A percentile compares a stretch with the other conserved stretches of the same genome.
Conservation (phyloP, 2,329 filamentous ascomycete genomes). For the Coniella vitis region DNA sequence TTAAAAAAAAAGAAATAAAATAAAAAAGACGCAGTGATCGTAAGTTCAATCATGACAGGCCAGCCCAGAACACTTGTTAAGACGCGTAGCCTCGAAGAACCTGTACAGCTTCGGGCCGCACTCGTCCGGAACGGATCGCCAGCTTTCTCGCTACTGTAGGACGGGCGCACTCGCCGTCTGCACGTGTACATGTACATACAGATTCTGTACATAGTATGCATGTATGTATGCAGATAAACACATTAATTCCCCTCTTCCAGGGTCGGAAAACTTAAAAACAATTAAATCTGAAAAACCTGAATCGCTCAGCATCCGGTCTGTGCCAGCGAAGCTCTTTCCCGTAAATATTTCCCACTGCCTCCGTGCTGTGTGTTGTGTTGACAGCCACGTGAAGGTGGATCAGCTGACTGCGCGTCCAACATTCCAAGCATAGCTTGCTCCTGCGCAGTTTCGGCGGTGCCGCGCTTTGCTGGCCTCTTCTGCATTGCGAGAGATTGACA, state of each 20-base stretch:
- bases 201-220: neutral
- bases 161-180: conserved; percentile 1
- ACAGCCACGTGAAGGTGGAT: conserved; percentile 3
- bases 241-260: neutral
- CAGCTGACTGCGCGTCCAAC: neutral
- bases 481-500: neutral
- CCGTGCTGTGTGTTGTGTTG: neutral
- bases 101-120: neutral
- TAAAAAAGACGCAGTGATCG: no score
- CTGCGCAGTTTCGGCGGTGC: neutral
- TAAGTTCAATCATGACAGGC: no score
- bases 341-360: no score
- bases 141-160: neutral
- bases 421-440: neutral
- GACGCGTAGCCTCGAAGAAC: conserved; percentile 1
- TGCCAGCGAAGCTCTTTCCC: neutral
- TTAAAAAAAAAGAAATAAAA: no score
- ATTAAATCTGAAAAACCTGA: no score
- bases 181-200: neutral
- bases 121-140: neutral
- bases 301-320: neutral
- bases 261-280: no score
- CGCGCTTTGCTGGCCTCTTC: conserved; percentile 1
- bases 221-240: no score
- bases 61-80: neutral